phyloP scores from a whole-genome alignment of 345 rosid species.

The Salix dunnii region DNA sequence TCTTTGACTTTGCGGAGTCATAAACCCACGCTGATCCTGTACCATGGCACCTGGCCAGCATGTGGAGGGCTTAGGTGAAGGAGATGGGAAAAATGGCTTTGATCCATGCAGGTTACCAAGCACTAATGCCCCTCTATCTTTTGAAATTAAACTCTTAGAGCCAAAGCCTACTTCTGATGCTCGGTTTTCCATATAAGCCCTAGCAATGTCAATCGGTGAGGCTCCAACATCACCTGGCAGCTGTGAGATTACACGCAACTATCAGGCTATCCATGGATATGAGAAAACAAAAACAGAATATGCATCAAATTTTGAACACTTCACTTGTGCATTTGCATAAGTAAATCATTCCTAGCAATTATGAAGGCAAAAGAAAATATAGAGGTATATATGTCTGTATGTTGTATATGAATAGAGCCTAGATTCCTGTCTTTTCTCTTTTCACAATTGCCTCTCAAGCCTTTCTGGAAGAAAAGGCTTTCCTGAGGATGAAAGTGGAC shows the following conservation, averaged over 20 bases:
- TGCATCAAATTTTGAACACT: background rate
- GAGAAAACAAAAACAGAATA: background rate
- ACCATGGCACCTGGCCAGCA: slow-evolving; percentile 90
- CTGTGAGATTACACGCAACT: slow-evolving; percentile 17
- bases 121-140: slow-evolving; percentile 40
- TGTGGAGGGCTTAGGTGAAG: slow-evolving; percentile 50
- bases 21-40: slow-evolving; percentile 49
- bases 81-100: slow-evolving; percentile 45
- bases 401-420: background rate
- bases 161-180: slow-evolving; percentile 41
- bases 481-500: background rate
- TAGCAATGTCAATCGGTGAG: slow-evolving; percentile 80
- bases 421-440: background rate
- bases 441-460: background rate
- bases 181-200: slow-evolving; percentile 69
- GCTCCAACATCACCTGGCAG: slow-evolving; percentile 46
- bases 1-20: slow-evolving; percentile 69
- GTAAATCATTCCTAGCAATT: background rate
- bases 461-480: background rate
- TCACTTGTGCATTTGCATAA: background rate
- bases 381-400: too few relatives aligned
- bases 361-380: background rate
- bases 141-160: slow-evolving; percentile 38
- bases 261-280: slow-evolving; percentile 4
- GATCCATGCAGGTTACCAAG: slow-evolving; percentile 34